Percentiles rank a stretch among this genome's conserved stretches.
Conservation (phyloP, 2,329 filamentous ascomycete genomes). For the Xylaria sp. region DNA sequence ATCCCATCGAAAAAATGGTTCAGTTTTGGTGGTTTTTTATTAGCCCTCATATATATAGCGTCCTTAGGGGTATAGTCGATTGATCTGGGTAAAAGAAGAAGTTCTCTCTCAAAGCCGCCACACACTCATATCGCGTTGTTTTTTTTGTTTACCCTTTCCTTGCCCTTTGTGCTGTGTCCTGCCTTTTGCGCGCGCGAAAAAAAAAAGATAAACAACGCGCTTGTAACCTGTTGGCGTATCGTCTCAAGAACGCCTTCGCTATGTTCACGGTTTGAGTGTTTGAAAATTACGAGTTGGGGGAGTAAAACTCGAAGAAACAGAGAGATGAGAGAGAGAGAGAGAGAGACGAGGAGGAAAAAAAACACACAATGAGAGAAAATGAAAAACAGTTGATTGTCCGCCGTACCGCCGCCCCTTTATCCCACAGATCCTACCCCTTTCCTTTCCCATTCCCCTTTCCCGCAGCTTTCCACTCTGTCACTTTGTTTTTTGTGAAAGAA, state of each 20-base stretch:
- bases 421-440: too few species aligned
- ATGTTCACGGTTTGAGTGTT: constrained; percentile 11
- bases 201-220: too few species aligned
- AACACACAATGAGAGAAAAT: too few species aligned
- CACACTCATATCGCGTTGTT: background rate
- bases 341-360: background rate
- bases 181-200: background rate
- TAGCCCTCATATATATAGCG: background rate
- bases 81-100: background rate
- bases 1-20: background rate
- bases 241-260: constrained; percentile 13
- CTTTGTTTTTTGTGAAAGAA: background rate
- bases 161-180: background rate
- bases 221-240: background rate
- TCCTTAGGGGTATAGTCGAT: constrained; percentile 1
- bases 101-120: background rate
- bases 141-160: background rate
- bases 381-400: too few species aligned
- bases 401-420: too few species aligned
- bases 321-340: background rate
- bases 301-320: background rate
- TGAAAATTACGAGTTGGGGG: constrained; percentile 3
- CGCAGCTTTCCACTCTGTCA: constrained; percentile 1
- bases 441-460: background rate
- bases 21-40: background rate